Base-by-base conservation (phyloP, 2,329 filamentous ascomycete genomes). In the Metarhizium sp. region DNA sequence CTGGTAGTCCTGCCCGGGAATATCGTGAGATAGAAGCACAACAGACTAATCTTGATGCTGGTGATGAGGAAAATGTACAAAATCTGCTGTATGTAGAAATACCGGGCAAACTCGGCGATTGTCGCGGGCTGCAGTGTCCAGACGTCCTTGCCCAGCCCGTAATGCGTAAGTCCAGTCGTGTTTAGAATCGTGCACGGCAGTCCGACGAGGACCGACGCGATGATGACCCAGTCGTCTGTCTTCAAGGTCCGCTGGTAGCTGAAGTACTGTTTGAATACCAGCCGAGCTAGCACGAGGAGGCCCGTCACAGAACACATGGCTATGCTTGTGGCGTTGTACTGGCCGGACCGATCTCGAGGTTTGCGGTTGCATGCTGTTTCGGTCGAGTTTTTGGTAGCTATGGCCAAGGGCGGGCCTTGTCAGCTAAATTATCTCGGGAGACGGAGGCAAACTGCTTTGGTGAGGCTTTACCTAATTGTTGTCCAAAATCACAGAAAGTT, bases 111-210 rank as follows among this genome's bases (percentile, higher is more conserved):
- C 16, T 50, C 46, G 46, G 51, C 56, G 14, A 55, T 29, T 2
- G 38, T 16, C 14, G 50, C 30, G 16, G 59, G 53, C 16, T 34
- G 52, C 0, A 71, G 57, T 2, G 67, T 70, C 69, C 69, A 71
- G 18, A 69, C 62, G 36, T 71, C 69, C 10, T 60, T 61, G 2
- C 69, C 69, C 20, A 71, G 55, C 6, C 69, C 69, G 40, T 66
- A 61, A 2, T 60, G 57, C 0, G 60, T 56, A 0, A 67, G 60
- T 3, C 62, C 61, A 4, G 58, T 54, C 5, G 64, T 51, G 50
- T 62, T 63, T 50, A 70, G 58, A n/a, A 64, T 57, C 0, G 61
- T 62, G 18, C 59, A 61, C 0, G 63, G 62, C 5, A 67, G 52
- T 18, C 61, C 60, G 13, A 62, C 56, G 13, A 63, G 16, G 42